A percentile compares a stretch with the other conserved stretches of the same genome.
Conservation (phyloP, 441 rosid genomes). For the Erysimum cheiri region DNA sequence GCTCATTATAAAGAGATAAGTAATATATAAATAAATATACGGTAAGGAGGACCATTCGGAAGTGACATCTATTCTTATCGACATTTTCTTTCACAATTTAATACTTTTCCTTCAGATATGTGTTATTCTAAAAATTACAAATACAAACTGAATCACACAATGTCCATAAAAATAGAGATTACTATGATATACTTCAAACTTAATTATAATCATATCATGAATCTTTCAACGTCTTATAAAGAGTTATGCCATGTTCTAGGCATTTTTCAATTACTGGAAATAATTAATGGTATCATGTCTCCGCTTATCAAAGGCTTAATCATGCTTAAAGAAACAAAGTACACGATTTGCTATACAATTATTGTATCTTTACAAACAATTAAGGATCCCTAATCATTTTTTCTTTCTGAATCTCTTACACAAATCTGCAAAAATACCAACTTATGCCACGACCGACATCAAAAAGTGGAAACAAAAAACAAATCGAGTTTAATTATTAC, state of each 20-base stretch:
- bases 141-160: background rate
- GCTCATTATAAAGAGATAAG: background rate
- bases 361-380: constrained; percentile 10
- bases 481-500: background rate
- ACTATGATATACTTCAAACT: background rate
- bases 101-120: background rate
- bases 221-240: background rate
- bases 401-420: background rate
- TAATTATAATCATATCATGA: background rate
- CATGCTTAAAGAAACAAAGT: background rate
- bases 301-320: constrained; percentile 3
- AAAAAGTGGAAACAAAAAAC: background rate
- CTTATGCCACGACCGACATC: constrained; percentile 25
- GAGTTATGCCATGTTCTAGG: background rate
- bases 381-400: constrained; percentile 14
- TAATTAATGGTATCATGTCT: background rate
- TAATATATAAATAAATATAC: constrained; percentile 10
- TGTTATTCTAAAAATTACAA: background rate
- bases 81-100: background rate
- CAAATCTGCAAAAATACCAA: constrained; percentile 4
- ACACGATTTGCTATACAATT: background rate
- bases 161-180: background rate
- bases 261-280: background rate
- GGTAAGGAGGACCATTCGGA: background rate
- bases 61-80: constrained; percentile 24